Base-by-base conservation (phyloP, 108 stramenopile species). In the Cyclotella atomus region DNA sequence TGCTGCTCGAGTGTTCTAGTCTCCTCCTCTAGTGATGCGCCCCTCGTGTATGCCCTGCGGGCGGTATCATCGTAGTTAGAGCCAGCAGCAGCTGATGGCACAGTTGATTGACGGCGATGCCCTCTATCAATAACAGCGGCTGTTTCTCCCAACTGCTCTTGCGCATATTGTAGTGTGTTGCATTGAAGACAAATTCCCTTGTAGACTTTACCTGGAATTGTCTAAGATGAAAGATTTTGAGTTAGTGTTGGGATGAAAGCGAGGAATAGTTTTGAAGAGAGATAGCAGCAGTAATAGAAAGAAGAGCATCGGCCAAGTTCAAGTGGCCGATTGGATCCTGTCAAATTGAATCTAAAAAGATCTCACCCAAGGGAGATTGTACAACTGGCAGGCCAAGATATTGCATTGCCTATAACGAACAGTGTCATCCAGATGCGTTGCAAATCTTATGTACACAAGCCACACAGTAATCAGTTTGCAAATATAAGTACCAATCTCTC, bases 121-220 rank as follows among this genome's bases (percentile, higher is more conserved):
- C n/a, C n/a, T n/a, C n/a, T n/a, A n/a, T n/a, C n/a, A n/a, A n/a
- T n/a, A n/a, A n/a, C n/a, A n/a, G n/a, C n/a, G n/a, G n/a, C 38
- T 14, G 17, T 20, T 47, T 74, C 73, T 15, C 54, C 54, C 44
- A 74, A 36, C 20, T 16, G 21, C 43, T 29, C 3, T 35, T 68
- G 52, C 27, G 77, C 69, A 46, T 65, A 33, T 24, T 25, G 16
- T 17, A 77, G 24, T 10, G 77, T 59, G 24, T 70, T 19, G 50
- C 77, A 77, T 38, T 44, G 54, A 4, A 77, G 65, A 70, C 77
- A 77, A 0, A 65, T 50, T 43, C 77, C 77, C 34, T 77, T 77
- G 64, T 77, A 77, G n/a, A 77, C 77, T 46, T 57, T 54, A 15
- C 57, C 62, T 21, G 15, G 35, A 69, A 73, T 19, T 12, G 49